phyloP scores from a whole-genome alignment of 2,329 filamentous ascomycete species.

The Paecilomyces dactylethromorphus region DNA sequence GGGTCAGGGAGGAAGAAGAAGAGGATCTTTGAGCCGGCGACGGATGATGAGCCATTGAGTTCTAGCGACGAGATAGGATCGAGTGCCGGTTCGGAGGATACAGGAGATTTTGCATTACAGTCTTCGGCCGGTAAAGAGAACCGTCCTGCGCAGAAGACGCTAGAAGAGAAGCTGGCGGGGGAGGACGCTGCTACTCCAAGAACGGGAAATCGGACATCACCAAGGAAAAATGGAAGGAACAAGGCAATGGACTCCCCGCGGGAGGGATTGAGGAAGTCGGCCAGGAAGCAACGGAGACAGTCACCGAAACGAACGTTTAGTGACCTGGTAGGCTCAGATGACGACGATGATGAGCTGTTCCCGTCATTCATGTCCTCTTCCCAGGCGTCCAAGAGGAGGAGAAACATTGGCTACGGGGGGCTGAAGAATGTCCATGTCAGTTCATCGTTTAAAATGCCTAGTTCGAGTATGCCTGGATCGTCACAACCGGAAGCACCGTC shows the following conservation, averaged over 20 bases:
- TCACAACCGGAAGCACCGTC: slow-evolving; percentile 4
- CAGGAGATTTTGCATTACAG: background rate
- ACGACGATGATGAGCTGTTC: slow-evolving; percentile 1
- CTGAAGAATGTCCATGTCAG: slow-evolving; percentile 9
- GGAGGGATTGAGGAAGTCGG: background rate
- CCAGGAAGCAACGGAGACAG: background rate
- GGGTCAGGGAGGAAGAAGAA: background rate
- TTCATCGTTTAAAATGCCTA: slow-evolving; percentile 8
- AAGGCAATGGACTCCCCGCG: background rate
- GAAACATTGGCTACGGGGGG: slow-evolving; percentile 10
- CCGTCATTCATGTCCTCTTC: slow-evolving; percentile 6
- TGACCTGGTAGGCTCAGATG: slow-evolving; percentile 2
- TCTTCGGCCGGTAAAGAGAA: background rate
- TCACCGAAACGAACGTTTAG: slow-evolving; percentile 3
- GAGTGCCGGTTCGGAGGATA: background rate
- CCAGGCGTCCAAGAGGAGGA: slow-evolving; percentile 11
- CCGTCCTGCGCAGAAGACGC: slow-evolving; percentile 5
- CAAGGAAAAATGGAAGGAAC: slow-evolving; percentile 2
- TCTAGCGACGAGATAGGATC: slow-evolving; percentile 22
- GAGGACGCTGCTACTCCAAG: background rate
- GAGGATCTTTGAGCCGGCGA: slow-evolving; percentile 17
- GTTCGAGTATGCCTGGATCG: slow-evolving; percentile 9
- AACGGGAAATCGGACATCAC: background rate
- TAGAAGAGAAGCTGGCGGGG: slow-evolving; percentile 18
- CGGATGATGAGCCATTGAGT: slow-evolving; percentile 29